phyloP scores from a whole-genome alignment of 2,329 filamentous ascomycete species.

The Neobulgaria alba region DNA sequence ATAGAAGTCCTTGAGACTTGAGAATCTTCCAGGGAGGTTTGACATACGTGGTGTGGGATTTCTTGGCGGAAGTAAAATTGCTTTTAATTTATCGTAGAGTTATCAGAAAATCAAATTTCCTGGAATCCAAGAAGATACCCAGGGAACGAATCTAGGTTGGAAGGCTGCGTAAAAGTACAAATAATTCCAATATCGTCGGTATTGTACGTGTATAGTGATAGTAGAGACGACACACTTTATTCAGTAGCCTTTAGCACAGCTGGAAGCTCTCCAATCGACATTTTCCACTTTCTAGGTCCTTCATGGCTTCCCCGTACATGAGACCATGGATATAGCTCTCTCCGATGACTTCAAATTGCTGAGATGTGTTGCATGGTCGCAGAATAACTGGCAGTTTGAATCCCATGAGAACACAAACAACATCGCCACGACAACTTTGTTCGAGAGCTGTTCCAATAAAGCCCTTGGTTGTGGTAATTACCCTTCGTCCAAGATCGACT shows the following conservation, averaged over 20 bases:
- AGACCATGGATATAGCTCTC: constrained; percentile 2
- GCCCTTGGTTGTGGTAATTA: neutral
- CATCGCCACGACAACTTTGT: neutral
- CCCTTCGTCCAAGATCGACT: neutral
- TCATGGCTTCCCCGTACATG: constrained; percentile 2
- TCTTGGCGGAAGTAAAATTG: too few relatives aligned
- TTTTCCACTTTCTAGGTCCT: neutral
- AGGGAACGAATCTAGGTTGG: too few relatives aligned
- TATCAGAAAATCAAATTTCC: too few relatives aligned
- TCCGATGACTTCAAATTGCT: neutral
- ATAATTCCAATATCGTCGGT: too few relatives aligned
- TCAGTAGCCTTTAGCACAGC: neutral
- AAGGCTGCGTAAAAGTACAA: too few relatives aligned
- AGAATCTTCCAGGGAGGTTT: too few relatives aligned
- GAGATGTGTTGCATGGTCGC: neutral
- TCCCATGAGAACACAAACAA: constrained; percentile 3
- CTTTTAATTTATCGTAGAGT: too few relatives aligned
- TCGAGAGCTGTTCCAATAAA: constrained; percentile 1
- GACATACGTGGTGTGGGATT: too few relatives aligned
- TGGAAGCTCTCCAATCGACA: neutral
- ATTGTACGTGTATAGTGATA: too few relatives aligned
- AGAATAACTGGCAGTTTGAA: neutral
- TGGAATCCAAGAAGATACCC: too few relatives aligned
- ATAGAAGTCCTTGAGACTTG: too few relatives aligned
- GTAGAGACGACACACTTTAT: too few relatives aligned